These are phyloP conservation scores for Gossypium laxum DNA, from an alignment of 441 rosid species.

Conservation along the genomic window DNA sequence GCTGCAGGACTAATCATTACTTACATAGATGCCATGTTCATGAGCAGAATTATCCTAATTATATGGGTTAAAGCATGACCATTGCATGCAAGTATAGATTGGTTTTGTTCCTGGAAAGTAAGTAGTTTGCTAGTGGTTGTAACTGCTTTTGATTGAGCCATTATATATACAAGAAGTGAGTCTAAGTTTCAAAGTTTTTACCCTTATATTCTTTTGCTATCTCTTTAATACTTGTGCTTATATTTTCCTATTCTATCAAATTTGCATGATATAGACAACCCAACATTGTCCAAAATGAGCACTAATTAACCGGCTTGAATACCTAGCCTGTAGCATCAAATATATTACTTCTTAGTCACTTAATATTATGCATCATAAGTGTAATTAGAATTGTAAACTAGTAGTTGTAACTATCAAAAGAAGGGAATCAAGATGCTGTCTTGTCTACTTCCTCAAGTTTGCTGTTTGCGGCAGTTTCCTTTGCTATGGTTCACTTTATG, in stretches of 20 bases:
- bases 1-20: not conserved
- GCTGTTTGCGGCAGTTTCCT: not conserved
- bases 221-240: not conserved
- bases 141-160: not conserved
- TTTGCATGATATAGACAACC: not conserved
- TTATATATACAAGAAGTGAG: not conserved
- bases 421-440: not conserved
- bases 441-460: conserved; percentile 2
- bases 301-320: not conserved
- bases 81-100: not conserved
- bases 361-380: not conserved
- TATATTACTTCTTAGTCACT: not conserved
- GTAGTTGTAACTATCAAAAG: not conserved
- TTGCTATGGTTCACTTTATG: conserved; percentile 10
- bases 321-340: not conserved
- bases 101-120: not conserved
- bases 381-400: not conserved
- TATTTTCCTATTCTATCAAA: not conserved
- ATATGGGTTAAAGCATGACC: not conserved
- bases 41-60: not conserved
- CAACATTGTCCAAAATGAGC: not conserved
- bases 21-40: not conserved
- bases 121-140: not conserved
- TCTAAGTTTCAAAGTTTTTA: not conserved
- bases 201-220: not conserved